These are phyloP conservation scores for Skeletonema tropicum DNA, from an alignment of 108 stramenopile genomes.

Conservation along the genomic window DNA sequence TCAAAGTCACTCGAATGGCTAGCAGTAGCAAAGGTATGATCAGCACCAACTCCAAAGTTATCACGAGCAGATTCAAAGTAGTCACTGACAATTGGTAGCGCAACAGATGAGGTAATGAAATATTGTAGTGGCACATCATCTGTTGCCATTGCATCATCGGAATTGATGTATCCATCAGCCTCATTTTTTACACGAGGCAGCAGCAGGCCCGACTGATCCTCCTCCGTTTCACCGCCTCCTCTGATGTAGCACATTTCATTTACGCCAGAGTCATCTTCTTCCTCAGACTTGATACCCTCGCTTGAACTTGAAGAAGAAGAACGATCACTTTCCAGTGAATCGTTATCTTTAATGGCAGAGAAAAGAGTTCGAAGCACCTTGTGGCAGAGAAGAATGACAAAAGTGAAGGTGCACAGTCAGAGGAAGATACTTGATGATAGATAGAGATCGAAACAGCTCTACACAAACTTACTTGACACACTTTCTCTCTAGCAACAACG, in stretches of 20 bases:
- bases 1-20: conserved; percentile 31
- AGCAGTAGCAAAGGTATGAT: neutral
- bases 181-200: neutral
- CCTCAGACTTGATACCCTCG: neutral
- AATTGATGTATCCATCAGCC: neutral
- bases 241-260: neutral
- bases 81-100: neutral
- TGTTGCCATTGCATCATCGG: neutral
- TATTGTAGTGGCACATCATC: neutral
- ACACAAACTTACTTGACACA: neutral
- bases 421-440: no score
- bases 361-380: neutral
- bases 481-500: conserved; percentile 3
- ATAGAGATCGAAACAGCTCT: no score
- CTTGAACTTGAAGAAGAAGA: neutral
- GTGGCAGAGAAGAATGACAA: neutral
- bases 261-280: neutral
- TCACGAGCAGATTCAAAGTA: neutral
- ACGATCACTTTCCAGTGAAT: neutral
- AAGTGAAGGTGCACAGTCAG: no score
- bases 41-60: neutral
- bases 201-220: neutral
- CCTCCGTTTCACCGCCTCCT: neutral
- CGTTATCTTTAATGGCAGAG: neutral
- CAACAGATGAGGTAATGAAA: neutral